Conservation (phyloP, 2,329 filamentous ascomycete species). For the Alternaria consortialis region DNA sequence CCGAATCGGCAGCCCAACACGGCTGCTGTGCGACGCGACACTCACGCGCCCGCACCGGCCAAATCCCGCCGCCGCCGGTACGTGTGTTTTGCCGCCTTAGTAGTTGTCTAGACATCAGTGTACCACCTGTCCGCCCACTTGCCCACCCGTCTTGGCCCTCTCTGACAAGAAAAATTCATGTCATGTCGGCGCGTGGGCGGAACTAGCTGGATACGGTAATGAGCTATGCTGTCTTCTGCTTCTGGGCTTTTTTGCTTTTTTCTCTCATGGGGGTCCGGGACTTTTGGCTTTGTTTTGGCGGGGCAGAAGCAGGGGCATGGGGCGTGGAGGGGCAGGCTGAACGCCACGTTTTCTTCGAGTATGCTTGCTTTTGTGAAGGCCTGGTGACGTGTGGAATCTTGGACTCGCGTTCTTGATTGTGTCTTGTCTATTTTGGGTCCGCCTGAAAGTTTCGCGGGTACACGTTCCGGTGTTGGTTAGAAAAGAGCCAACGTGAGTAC, state of each 20-base stretch:
- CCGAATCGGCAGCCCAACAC: neutral
- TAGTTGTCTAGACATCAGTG: neutral
- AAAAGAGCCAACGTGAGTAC: neutral
- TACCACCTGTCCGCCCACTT: neutral
- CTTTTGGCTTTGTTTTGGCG: slow-evolving; percentile 8
- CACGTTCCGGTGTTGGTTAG: neutral
- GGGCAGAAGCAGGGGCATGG: neutral
- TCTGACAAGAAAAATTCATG: neutral
- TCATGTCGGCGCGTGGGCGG: neutral
- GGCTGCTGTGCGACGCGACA: neutral
- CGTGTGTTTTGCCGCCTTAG: neutral
- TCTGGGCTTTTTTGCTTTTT: slow-evolving; percentile 10
- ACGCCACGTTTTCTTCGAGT: neutral
- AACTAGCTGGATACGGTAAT: slow-evolving; percentile 1
- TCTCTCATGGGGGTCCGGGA: neutral
- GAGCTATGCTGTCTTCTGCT: slow-evolving; percentile 10
- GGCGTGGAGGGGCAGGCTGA: neutral
- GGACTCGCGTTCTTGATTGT: neutral
- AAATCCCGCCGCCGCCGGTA: neutral
- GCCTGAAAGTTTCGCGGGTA: neutral
- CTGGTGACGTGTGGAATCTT: neutral
- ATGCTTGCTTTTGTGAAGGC: neutral
- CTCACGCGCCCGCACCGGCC: neutral
- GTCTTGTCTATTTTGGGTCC: neutral
- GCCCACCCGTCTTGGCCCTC: neutral